Evolutionary conservation across 805 yeast species (phyloP), one percentile per base, ranked within the genome.

Genomic region (Sugiyamaella lignohabitans): DNA sequence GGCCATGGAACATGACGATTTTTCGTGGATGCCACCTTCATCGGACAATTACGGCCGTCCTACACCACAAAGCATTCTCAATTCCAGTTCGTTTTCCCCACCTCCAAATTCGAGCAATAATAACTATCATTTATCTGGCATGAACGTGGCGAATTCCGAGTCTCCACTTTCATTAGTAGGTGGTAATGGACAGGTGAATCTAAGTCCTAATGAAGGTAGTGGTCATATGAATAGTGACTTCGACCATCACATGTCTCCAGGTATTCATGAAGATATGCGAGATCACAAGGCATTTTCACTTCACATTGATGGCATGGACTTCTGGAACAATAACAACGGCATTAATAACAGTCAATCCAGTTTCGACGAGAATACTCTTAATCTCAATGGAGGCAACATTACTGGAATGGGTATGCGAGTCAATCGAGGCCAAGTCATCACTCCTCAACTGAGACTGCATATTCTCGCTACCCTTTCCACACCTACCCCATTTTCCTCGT

Each of bases 401-500:
- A 17, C 20, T 35, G 6, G 10, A 5, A 16, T 35, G 21, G 38
- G 20, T 16, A 10, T 14, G 17, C 18, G 38, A 17, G 11, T 27
- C 6, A 38, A 21, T 38, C 32, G 43, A 5, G 48, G 51, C n/a
- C 54, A 55, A 35, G 42, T 52, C 17, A 55, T 60, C 36, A 52
- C 60, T 17, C 61, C 59, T n/a, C 61, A 53, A 24, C 53, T 54
- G 18, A 52, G 61, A 1, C 46, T 51, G 37, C 57, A 63, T 46
- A 55, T 60, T 29, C 51, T 63, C 52, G 59, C 50, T 44, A 58
- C 56, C 39, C 53, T 53, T 40, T 50, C 53, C 51, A 60, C 53
- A 49, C 67, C 62, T 42, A 67, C 68, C 3, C 65, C 68, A 24
- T 53, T 56, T 42, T 60, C 60, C 29, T 56, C 59, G 5, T 48